Percentiles rank a stretch among this genome's conserved stretches.
These are phyloP conservation scores for Lycium barbarum DNA, from an alignment of 257 asterid genomes.

Conservation along the genomic window DNA sequence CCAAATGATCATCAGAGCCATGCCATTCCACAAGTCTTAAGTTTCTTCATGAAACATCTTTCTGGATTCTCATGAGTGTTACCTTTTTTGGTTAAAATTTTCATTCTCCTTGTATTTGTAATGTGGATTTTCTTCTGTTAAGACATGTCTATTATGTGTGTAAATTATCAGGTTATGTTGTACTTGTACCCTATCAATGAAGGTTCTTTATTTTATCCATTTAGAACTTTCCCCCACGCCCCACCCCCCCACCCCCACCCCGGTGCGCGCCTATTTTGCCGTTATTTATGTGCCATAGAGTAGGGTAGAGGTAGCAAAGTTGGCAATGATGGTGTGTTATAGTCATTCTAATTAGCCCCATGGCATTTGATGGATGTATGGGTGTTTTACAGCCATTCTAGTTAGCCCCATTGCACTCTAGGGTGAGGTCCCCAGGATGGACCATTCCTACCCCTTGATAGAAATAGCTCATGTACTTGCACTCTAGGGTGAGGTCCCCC, in stretches of 20 bases:
- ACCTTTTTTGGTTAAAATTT: neutral
- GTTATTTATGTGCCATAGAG: neutral
- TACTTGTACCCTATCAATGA: conserved; percentile 29
- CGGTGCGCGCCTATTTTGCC: too few relatives aligned
- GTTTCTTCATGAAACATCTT: neutral
- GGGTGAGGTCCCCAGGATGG: neutral
- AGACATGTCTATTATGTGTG: conserved; percentile 32
- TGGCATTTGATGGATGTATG: neutral
- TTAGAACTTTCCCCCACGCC: neutral
- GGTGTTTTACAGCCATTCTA: neutral
- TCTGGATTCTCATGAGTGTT: neutral
- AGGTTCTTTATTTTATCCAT: conserved; percentile 16
- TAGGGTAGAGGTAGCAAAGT: neutral
- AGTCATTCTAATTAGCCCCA: neutral
- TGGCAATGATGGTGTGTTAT: neutral
- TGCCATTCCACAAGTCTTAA: conserved; percentile 57
- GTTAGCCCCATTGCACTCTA: neutral
- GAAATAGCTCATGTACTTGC: neutral
- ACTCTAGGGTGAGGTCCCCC: neutral
- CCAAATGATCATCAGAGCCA: conserved; percentile 67
- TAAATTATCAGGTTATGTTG: conserved; percentile 46
- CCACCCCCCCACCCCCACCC: neutral
- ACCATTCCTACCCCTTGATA: neutral
- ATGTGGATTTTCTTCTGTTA: conserved; percentile 13
- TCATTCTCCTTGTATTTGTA: conserved; percentile 20